Evolutionary conservation across 2,329 filamentous ascomycete genomes (phyloP).

Genomic region (Paecilomyces sp.): DNA sequence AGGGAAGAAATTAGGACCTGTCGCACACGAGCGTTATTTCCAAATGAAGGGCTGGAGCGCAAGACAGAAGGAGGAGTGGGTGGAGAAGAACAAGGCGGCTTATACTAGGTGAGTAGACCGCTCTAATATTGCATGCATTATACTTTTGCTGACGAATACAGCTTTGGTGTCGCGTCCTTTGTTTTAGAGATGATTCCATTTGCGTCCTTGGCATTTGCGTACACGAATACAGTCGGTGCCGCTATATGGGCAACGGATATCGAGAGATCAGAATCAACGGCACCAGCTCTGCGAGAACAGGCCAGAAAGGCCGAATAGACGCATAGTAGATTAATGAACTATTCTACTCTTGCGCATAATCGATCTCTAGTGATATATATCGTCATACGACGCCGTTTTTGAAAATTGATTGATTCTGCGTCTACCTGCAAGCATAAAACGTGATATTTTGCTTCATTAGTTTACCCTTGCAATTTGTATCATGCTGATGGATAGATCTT

Average conservation of each 20-base stretch:
- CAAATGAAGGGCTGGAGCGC: conserved; percentile 79
- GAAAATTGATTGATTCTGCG: background rate
- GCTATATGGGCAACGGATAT: conserved; percentile 92
- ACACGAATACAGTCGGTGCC: conserved; percentile 86
- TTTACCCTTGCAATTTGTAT: background rate
- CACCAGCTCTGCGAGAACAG: conserved; percentile 20
- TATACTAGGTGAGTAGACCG: conserved; percentile 65
- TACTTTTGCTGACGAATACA: conserved; percentile 9
- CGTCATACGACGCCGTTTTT: background rate
- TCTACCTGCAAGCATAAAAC: background rate
- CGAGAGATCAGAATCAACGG: conserved; percentile 43
- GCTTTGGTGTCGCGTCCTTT: conserved; percentile 69
- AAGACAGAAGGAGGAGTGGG: conserved; percentile 58
- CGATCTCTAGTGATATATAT: background rate
- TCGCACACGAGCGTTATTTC: conserved; percentile 65
- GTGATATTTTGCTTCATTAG: background rate
- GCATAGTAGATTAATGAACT: background rate
- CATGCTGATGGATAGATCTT: background rate
- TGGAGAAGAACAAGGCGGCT: conserved; percentile 62
- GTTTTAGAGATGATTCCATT: conserved; percentile 80
- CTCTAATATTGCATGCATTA: background rate
- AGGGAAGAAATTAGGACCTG: conserved; percentile 51
- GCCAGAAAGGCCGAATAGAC: conserved; percentile 22
- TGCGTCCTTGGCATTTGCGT: conserved; percentile 74
- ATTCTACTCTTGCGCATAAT: background rate